These are phyloP conservation scores for Candida patagonica DNA, from an alignment of 805 yeast species.

Conservation along the genomic window DNA sequence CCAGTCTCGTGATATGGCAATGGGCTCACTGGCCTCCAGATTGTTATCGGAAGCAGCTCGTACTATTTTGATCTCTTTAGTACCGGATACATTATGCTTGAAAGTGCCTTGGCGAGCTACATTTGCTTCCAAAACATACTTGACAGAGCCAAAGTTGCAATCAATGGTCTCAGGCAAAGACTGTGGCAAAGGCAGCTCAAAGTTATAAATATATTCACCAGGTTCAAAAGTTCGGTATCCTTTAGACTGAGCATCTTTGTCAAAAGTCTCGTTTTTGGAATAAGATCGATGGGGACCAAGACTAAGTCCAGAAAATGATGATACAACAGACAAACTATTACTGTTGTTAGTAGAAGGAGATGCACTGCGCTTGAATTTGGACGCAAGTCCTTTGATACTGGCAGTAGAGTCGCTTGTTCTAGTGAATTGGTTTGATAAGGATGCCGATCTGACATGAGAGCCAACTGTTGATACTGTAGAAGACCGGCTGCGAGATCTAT, in stretches of 20 bases:
- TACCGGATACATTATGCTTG: slow-evolving; percentile 62
- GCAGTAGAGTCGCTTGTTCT: slow-evolving; percentile 11
- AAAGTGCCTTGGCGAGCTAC: slow-evolving; percentile 79
- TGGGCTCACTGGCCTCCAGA: slow-evolving; percentile 87
- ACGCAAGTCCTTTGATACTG: slow-evolving; percentile 16
- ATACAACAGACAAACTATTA: slow-evolving; percentile 1
- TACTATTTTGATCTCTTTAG: slow-evolving; percentile 54
- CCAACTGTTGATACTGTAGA: too few relatives aligned
- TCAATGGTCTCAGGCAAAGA: slow-evolving; percentile 71
- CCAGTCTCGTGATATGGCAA: slow-evolving; percentile 86
- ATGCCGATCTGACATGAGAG: too few relatives aligned
- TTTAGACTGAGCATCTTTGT: slow-evolving; percentile 17
- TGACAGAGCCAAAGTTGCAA: slow-evolving; percentile 75
- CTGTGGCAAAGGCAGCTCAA: slow-evolving; percentile 80
- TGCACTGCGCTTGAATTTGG: slow-evolving; percentile 19
- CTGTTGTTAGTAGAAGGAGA: slow-evolving; percentile 15
- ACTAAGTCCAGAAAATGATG: slow-evolving; percentile 10
- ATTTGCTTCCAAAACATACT: slow-evolving; percentile 57
- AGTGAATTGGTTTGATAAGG: too few relatives aligned
- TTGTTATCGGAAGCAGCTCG: slow-evolving; percentile 71
- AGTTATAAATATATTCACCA: slow-evolving; percentile 88
- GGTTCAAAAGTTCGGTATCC: slow-evolving; percentile 53
- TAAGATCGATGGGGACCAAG: slow-evolving; percentile 22
- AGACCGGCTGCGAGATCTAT: too few relatives aligned
- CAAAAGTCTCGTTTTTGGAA: slow-evolving; percentile 20